phyloP scores from a whole-genome alignment of 257 asterid species.

The Linaria vulgaris region DNA sequence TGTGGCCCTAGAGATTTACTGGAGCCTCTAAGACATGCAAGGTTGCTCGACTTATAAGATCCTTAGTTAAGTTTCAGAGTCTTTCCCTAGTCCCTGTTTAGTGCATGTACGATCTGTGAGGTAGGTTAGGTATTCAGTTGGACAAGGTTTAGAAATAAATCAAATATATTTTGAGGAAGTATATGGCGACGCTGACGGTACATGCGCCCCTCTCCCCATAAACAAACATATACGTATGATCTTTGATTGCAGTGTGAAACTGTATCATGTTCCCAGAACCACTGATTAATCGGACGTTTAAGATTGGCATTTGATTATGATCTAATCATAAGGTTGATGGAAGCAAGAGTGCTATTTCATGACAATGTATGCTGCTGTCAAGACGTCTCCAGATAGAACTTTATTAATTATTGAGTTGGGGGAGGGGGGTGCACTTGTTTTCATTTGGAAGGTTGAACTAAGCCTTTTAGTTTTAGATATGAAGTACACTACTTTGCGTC shows the following conservation, averaged over 20 bases:
- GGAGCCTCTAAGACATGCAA: neutral
- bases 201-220: neutral
- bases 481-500: neutral
- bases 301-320: slow-evolving; percentile 2
- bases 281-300: slow-evolving; percentile 4
- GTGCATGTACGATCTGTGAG: no score
- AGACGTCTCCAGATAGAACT: neutral
- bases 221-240: no score
- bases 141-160: slow-evolving; percentile 1
- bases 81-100: neutral
- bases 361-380: neutral
- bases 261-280: slow-evolving; percentile 1
- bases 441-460: neutral
- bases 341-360: neutral
- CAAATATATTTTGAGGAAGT: neutral
- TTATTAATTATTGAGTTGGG: neutral
- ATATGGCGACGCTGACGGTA: neutral
- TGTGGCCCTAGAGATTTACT: neutral
- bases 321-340: neutral
- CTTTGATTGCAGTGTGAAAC: neutral
- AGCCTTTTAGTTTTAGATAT: slow-evolving; percentile 4
- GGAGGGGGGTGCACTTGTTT: neutral
- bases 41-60: neutral
- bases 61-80: neutral
- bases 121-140: neutral